Evolutionary conservation across 371 early-diverging fungal genomes (phyloP), one percentile per base, ranked within the genome.

Genomic region (Smittium culicis): DNA sequence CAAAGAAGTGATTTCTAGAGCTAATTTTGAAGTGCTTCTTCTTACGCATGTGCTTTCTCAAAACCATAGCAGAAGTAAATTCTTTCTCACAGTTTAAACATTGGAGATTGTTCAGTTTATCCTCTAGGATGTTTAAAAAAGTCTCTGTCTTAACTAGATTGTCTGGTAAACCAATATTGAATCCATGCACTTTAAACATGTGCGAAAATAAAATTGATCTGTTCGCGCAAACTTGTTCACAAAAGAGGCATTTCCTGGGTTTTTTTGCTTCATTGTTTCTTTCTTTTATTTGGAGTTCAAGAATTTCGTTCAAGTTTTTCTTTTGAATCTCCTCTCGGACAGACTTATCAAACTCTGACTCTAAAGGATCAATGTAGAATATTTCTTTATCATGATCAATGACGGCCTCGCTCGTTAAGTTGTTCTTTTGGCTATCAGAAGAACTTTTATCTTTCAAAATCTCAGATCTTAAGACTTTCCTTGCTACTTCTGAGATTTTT

Each of bases 21-120:
- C 87, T 88, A 76, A 96, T 92, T 80, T 91, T 90, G 79, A 95
- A 95, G 75, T 95, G 96, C 82, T 93, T 94, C 88, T 96, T 97
- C 81, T 97, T 97, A 71, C 95, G 88, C 95, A 97, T 94, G 69
- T 97, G 97, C 75, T 92, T 91, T 65, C 96, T 86, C 64, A 97
- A 81, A 14, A 92, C 92, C 0, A 90, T 86, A 5, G 86, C 80
- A 30, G 87, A 85, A 17, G 91, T 92, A 75, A 94, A 97, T 2
- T 81, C 85, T 78, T 90, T 91, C 78, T 97, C 96, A 74, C 97
- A 97, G 74, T 94, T 95, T 32, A 95, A 75, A 69, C 97, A 97
- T 70, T 90, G 88, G 31, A 89, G 81, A 57, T 86, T 87, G 17
- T 82, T 81, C 70, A 95, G 79, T 68, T 93, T 92, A 34, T 74